Evolutionary conservation across 345 rosid species (phyloP).

Genomic region (Gossypium longicalyx): DNA sequence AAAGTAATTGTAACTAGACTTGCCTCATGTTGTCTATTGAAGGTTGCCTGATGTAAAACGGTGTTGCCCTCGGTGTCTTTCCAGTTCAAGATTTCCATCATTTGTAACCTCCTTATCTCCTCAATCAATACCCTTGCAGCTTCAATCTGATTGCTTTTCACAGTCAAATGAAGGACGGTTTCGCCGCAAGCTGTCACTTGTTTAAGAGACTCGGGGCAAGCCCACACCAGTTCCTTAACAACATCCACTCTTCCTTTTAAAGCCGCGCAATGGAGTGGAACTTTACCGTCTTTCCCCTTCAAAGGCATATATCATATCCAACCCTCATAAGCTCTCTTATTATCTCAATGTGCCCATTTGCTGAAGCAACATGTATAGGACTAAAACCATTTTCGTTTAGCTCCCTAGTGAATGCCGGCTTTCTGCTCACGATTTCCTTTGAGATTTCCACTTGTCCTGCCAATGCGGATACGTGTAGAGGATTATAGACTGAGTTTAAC

Average conservation of each 20-base stretch:
- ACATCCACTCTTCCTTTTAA: constrained; percentile 28
- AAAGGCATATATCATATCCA: constrained; percentile 29
- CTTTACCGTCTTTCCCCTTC: constrained; percentile 36
- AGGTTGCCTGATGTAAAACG: constrained; percentile 29
- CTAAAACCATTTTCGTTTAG: constrained; percentile 26
- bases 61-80: constrained; percentile 29
- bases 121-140: constrained; percentile 27
- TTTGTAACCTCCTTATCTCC: constrained; percentile 20
- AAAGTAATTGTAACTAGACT: not conserved
- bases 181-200: constrained; percentile 26
- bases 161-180: constrained; percentile 36
- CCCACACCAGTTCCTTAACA: constrained; percentile 25
- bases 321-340: constrained; percentile 27
- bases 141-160: constrained; percentile 29
- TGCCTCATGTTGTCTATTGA: constrained; percentile 34
- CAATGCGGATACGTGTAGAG: constrained; percentile 29
- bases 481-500: constrained; percentile 14
- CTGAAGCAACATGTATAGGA: constrained; percentile 32
- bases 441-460: constrained; percentile 29
- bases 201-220: constrained; percentile 24
- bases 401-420: constrained; percentile 21
- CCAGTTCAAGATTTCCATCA: constrained; percentile 23
- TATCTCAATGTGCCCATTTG: constrained; percentile 23
- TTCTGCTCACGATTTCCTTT: constrained; percentile 23
- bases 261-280: constrained; percentile 35